Evolutionary conservation across 23 red algal genomes (phyloP).

Genomic region (Gracilaria gracilis): DNA sequence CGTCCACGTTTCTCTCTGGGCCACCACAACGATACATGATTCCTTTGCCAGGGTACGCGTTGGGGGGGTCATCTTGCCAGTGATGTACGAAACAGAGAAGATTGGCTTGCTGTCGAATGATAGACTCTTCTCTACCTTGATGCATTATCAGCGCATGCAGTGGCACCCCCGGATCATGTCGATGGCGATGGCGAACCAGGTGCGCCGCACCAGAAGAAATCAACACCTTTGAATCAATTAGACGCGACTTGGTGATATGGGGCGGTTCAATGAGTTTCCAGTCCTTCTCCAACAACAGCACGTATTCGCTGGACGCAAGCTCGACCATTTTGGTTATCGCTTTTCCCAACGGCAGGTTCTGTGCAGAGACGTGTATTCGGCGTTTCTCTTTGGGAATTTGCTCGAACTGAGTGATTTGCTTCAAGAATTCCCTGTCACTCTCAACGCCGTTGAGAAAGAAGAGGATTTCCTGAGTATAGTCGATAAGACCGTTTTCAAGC

Average conservation of each 20-base stretch:
- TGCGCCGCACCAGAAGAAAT: conserved; percentile 48
- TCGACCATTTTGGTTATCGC: conserved; percentile 72
- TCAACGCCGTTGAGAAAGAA: conserved; percentile 73
- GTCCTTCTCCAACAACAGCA: conserved; percentile 78
- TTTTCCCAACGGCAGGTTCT: conserved; percentile 64
- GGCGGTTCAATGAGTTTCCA: conserved; percentile 71
- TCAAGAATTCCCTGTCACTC: conserved; percentile 18
- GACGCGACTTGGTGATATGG: conserved; percentile 37
- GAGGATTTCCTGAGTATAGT: conserved; percentile 62
- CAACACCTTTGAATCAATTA: conserved; percentile 71
- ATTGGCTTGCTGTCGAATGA: conserved; percentile 54
- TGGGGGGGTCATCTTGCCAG: conserved; percentile 66
- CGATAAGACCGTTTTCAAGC: conserved; percentile 67
- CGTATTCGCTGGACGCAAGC: conserved; percentile 51
- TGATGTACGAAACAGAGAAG: conserved; percentile 74
- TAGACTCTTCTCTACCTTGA: conserved; percentile 68
- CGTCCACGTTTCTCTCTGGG: conserved; percentile 32
- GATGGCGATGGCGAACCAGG: conserved; percentile 69
- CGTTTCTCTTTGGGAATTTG: conserved; percentile 52
- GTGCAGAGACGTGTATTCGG: conserved; percentile 18
- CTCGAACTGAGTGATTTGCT: not conserved
- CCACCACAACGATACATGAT: conserved; percentile 71
- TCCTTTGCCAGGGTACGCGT: conserved; percentile 38
- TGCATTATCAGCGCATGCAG: conserved; percentile 77
- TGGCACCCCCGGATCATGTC: conserved; percentile 69